Conservation (phyloP, 495 filamentous ascomycete genomes). For the Pyrenula aspistea region DNA sequence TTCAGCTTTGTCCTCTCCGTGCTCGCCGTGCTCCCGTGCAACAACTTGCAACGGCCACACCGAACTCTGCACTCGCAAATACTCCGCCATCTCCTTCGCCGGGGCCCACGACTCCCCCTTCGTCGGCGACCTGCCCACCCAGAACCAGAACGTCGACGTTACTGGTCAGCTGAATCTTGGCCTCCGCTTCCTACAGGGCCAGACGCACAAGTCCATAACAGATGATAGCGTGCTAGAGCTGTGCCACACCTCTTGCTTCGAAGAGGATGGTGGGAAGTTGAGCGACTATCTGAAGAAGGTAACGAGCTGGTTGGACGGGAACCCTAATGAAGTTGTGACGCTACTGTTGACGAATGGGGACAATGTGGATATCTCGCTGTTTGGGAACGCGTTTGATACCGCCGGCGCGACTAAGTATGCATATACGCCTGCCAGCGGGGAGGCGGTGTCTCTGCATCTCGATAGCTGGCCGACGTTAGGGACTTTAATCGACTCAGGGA, state of each 20-base stretch:
- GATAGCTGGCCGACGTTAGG: conserved; percentile 52
- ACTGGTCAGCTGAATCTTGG: conserved; percentile 55
- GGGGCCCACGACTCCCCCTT: conserved; percentile 62
- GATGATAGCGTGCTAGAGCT: conserved; percentile 37
- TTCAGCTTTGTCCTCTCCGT: background rate
- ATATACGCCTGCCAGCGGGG: conserved; percentile 32
- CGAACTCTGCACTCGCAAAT: conserved; percentile 45
- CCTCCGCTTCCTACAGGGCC: conserved; percentile 56
- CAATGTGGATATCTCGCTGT: conserved; percentile 29
- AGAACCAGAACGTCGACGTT: conserved; percentile 56
- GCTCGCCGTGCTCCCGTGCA: background rate
- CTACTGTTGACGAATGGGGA: conserved; percentile 60
- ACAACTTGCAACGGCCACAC: conserved; percentile 54
- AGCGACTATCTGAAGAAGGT: conserved; percentile 42
- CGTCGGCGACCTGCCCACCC: conserved; percentile 43
- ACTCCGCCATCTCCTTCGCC: conserved; percentile 55
- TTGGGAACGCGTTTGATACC: conserved; percentile 39
- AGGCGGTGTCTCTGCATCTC: conserved; percentile 14
- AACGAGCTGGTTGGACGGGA: conserved; percentile 49
- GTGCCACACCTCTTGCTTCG: conserved; percentile 53
- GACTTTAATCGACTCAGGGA: conserved; percentile 45
- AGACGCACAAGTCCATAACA: conserved; percentile 42
- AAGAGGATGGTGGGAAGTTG: conserved; percentile 54
- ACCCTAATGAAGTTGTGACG: conserved; percentile 59
- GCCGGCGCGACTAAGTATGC: conserved; percentile 47